phyloP scores from a whole-genome alignment of 2,329 filamentous ascomycete genomes.

The Calycina herbarum region DNA sequence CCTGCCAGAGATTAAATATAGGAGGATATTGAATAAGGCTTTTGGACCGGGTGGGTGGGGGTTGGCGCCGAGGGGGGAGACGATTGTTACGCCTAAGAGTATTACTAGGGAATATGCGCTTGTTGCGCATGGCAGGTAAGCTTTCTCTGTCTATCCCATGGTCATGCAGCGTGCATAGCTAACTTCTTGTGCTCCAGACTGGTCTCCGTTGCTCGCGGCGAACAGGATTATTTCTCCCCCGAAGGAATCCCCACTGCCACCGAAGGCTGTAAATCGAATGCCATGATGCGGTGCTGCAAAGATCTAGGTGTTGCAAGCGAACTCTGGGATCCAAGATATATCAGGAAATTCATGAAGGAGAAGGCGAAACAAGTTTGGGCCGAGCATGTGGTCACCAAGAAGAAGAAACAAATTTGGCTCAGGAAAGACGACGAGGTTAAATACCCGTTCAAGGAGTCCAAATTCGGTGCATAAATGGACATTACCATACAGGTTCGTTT shows the following conservation, averaged over 20 bases:
- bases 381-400: slow-evolving; percentile 84
- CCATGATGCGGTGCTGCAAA: slow-evolving; percentile 97
- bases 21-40: slow-evolving; percentile 81
- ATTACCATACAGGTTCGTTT: background rate
- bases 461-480: slow-evolving; percentile 32
- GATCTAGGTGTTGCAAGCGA: slow-evolving; percentile 93
- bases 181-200: slow-evolving; percentile 56
- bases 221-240: slow-evolving; percentile 88
- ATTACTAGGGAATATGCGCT: slow-evolving; percentile 92
- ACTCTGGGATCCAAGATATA: slow-evolving; percentile 93
- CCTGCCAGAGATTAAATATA: slow-evolving; percentile 96
- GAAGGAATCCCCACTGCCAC: slow-evolving; percentile 92
- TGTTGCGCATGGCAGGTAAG: slow-evolving; percentile 81
- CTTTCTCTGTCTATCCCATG: slow-evolving; percentile 18
- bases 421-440: slow-evolving; percentile 77
- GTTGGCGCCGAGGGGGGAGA: slow-evolving; percentile 80
- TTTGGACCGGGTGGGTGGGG: slow-evolving; percentile 98
- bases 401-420: slow-evolving; percentile 83
- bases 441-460: slow-evolving; percentile 58
- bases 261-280: slow-evolving; percentile 97
- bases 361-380: slow-evolving; percentile 82
- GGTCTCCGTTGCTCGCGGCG: slow-evolving; percentile 87
- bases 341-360: slow-evolving; percentile 76
- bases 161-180: background rate
- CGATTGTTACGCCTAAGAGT: slow-evolving; percentile 54